Conservation (phyloP, 169 alveolate species). For the Amoebophrya sp. region DNA sequence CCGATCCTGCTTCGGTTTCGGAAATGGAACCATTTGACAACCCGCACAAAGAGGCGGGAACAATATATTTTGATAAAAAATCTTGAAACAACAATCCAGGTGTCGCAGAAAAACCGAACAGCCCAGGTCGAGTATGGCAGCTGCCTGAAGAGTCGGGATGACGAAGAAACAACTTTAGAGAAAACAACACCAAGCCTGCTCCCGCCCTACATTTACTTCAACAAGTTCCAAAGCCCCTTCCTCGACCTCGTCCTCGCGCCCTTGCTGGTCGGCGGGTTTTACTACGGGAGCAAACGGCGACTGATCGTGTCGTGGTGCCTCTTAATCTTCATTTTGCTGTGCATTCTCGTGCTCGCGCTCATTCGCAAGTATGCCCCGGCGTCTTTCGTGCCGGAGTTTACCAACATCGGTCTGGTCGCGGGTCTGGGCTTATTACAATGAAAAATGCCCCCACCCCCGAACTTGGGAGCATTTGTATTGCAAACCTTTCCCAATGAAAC, state of each 20-base stretch:
- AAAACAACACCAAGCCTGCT: neutral
- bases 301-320: neutral
- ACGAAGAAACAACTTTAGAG: too few species aligned
- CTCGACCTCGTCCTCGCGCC: neutral
- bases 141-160: neutral
- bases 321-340: neutral
- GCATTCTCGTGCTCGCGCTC: neutral
- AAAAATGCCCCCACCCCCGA: too few species aligned
- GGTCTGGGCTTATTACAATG: conserved; percentile 7
- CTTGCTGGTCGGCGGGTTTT: neutral
- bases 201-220: neutral
- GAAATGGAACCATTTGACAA: too few species aligned
- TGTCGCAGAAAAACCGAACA: neutral
- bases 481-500: too few species aligned
- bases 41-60: too few species aligned
- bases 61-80: neutral
- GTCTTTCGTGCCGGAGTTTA: neutral
- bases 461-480: too few species aligned
- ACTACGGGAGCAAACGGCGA: neutral
- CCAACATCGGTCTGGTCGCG: neutral
- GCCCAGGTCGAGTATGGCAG: neutral
- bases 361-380: neutral
- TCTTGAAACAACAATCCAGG: neutral
- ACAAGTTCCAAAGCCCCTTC: neutral
- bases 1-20: too few species aligned